Evolutionary conservation across 2,329 filamentous ascomycete genomes (phyloP).

Genomic region (Ophiosphaerella korrae): DNA sequence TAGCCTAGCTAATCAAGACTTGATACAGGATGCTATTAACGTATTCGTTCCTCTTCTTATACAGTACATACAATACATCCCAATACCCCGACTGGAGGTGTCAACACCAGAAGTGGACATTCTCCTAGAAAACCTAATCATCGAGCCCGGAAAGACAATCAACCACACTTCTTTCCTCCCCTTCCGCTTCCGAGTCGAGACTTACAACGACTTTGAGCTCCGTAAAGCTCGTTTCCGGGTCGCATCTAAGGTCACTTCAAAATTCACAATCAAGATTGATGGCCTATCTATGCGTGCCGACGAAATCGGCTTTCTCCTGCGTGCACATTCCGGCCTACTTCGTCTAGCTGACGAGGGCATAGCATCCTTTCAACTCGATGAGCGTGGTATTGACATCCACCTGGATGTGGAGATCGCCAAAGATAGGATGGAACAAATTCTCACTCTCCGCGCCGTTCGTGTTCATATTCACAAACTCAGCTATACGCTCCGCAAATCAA

Average conservation of each 20-base stretch:
- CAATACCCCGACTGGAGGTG: constrained; percentile 88
- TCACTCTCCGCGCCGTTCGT: constrained; percentile 74
- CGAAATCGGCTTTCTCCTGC: constrained; percentile 89
- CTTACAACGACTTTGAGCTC: constrained; percentile 84
- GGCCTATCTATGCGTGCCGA: constrained; percentile 84
- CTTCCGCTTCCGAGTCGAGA: constrained; percentile 78
- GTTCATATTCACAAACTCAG: constrained; percentile 87
- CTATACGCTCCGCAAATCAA: constrained; percentile 76
- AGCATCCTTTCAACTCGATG: constrained; percentile 82
- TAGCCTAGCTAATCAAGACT: constrained; percentile 68
- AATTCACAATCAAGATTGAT: constrained; percentile 77
- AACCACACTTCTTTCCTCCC: constrained; percentile 90
- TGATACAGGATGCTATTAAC: constrained; percentile 76
- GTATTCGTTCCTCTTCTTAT: constrained; percentile 81
- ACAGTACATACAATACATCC: constrained; percentile 80
- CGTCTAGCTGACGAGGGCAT: constrained; percentile 82
- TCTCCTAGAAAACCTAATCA: constrained; percentile 84
- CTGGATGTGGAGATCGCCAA: constrained; percentile 83
- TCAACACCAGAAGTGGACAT: constrained; percentile 83
- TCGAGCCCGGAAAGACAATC: constrained; percentile 84
- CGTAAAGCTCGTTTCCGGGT: constrained; percentile 76
- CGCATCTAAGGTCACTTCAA: constrained; percentile 68
- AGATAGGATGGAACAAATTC: constrained; percentile 77
- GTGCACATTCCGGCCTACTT: constrained; percentile 75
- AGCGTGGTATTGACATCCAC: constrained; percentile 83